These are phyloP conservation scores for Gossypium lobatum DNA, from an alignment of 441 rosid species.

Conservation along the genomic window DNA sequence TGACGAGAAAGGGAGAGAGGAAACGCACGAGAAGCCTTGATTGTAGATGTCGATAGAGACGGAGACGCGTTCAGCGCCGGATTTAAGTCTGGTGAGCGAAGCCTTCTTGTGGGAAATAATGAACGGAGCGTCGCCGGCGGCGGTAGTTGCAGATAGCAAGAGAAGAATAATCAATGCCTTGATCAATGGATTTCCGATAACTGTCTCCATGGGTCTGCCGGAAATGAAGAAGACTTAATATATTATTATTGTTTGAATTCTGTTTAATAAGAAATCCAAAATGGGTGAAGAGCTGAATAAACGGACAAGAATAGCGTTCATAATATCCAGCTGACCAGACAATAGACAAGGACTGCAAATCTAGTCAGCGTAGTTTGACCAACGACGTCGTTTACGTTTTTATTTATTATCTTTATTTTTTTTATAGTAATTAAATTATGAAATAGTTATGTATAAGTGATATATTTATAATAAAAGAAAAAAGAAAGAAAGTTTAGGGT, in stretches of 20 bases:
- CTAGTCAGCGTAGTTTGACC: background rate
- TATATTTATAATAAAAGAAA: no score
- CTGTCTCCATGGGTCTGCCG: conserved; percentile 29
- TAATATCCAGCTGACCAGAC: conserved; percentile 3
- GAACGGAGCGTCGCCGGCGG: conserved; percentile 72
- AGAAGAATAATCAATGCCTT: conserved; percentile 33
- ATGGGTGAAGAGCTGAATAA: conserved; percentile 3
- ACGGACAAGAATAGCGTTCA: background rate
- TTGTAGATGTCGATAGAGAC: conserved; percentile 83
- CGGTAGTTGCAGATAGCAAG: conserved; percentile 43
- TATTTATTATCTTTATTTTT: background rate
- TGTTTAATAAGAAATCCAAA: background rate
- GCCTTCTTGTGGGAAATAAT: conserved; percentile 92
- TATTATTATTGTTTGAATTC: background rate
- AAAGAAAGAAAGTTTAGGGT: background rate
- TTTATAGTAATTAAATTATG: no score
- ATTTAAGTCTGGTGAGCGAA: conserved; percentile 61
- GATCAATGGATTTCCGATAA: conserved; percentile 24
- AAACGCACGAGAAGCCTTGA: conserved; percentile 79
- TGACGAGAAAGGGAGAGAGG: background rate
- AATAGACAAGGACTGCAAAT: background rate
- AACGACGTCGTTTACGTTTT: background rate
- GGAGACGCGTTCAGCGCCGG: conserved; percentile 76
- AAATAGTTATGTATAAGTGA: no score
- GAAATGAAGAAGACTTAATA: background rate